Evolutionary conservation across 176 grass and related monocot species (phyloP), one percentile per base, ranked within the genome.

Genomic region (Ananas comosus): DNA sequence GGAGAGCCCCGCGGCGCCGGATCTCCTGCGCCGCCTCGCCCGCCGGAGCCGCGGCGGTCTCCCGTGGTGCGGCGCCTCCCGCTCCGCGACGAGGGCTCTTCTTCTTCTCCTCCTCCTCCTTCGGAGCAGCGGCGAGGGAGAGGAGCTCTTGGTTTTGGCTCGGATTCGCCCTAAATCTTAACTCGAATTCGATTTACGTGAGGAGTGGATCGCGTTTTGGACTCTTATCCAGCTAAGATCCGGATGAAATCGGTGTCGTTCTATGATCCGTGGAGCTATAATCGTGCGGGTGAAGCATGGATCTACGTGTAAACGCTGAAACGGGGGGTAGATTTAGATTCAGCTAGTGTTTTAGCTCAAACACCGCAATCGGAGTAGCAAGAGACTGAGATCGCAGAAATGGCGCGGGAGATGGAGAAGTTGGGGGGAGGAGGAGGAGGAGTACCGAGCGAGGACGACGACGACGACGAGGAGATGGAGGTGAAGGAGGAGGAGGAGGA

Each of bases 391-490:
- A 66, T 48, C 53, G 33, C 18, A 70, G 25, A 64, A 18, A 64
- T 77, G 50, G 57, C 54, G 33, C 71, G 57, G 19, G 63, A 66
- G 66, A 70, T 54, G 67, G 52, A 54, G 66, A 76, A 68, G 70
- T 66, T 69, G 54, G 50, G 29, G 13, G 3, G n/a, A 83, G 17
- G 75, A 76, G 53, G 80, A 82, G 14, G 74, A 83, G 33, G 53
- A 23, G 51, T 74, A 50, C 72, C 57, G 52, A 68, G 69, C 27
- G 85, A 69, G n/a, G 77, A 77, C 49, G 80, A 84, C 1, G 82
- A 67, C 6, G 78, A 88, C 12, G 80, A 85, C 16, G 79, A 79
- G 4, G 84, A 83, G 50, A 74, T 78, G 17, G 85, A 85, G 11
- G 86, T 72, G 1, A 70, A 65, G 24, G 42, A 51, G 12, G 49